Evolutionary conservation across 73 alveolate species (phyloP).

Genomic region (Tetrahymena borealis): DNA sequence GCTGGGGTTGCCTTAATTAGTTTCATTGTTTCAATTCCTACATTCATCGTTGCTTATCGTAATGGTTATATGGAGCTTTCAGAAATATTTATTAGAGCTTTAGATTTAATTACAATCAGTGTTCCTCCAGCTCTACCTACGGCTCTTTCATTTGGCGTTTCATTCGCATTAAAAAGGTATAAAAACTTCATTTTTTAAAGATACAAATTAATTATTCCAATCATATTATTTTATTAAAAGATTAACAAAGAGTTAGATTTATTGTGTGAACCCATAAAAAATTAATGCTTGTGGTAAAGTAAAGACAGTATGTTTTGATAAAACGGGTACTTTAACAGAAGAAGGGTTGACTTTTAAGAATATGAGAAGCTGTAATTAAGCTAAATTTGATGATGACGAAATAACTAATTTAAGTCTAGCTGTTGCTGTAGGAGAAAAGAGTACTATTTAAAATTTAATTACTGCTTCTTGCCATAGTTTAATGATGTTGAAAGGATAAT

Average conservation of each 20-base stretch:
- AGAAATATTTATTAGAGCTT: slow-evolving; percentile 16
- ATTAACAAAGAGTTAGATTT: slow-evolving; percentile 31
- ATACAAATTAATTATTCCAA: not conserved
- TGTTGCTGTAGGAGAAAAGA: not conserved
- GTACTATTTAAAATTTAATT: slow-evolving; percentile 7
- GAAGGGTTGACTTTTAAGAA: slow-evolving; percentile 2
- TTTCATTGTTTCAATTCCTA: not conserved
- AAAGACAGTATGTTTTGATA: slow-evolving; percentile 69
- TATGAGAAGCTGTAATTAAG: slow-evolving; percentile 12
- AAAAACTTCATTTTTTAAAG: not conserved
- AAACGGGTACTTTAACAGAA: slow-evolving; percentile 40
- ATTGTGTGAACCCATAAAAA: slow-evolving; percentile 57
- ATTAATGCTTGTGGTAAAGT: slow-evolving; percentile 61
- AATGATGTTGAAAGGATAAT: not conserved
- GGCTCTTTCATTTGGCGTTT: slow-evolving; percentile 64
- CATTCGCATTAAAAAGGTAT: slow-evolving; percentile 51
- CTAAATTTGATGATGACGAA: not conserved
- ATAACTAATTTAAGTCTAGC: not conserved
- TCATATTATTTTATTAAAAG: slow-evolving; percentile 1
- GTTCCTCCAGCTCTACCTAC: slow-evolving; percentile 80
- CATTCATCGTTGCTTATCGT: slow-evolving; percentile 1
- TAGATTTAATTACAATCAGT: slow-evolving; percentile 56
- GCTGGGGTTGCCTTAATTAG: not conserved
- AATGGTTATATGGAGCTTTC: not conserved
- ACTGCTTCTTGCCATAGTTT: slow-evolving; percentile 37